A percentile compares a stretch with the other conserved stretches of the same genome.
These are phyloP conservation scores for Sisymbrium irio DNA, from an alignment of 345 rosid species.

Conservation along the genomic window DNA sequence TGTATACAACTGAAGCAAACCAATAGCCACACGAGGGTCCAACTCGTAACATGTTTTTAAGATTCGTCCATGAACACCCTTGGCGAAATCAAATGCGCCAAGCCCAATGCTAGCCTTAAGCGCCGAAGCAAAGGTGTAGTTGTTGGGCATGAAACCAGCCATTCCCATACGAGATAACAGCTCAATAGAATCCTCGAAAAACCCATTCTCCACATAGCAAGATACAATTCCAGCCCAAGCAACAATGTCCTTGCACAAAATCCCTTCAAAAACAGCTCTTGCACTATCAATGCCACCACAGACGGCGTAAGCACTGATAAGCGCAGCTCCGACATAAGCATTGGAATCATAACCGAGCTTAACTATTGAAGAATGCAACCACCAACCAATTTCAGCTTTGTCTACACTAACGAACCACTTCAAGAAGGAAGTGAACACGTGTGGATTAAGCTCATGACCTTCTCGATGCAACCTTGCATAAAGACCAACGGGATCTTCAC, in stretches of 20 bases:
- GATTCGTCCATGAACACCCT: constrained; percentile 62
- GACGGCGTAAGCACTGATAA: constrained; percentile 65
- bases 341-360: constrained; percentile 68
- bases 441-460: constrained; percentile 75
- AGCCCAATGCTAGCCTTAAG: constrained; percentile 75
- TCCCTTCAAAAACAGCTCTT: constrained; percentile 60
- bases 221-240: constrained; percentile 78
- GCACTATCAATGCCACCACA: constrained; percentile 52
- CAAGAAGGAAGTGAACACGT: constrained; percentile 66
- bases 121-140: constrained; percentile 57
- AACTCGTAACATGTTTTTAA: constrained; percentile 56
- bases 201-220: constrained; percentile 68
- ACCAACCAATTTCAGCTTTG: constrained; percentile 43
- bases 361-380: constrained; percentile 58
- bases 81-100: constrained; percentile 45
- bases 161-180: constrained; percentile 56
- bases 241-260: constrained; percentile 66
- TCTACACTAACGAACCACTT: constrained; percentile 57
- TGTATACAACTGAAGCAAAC: constrained; percentile 71
- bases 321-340: constrained; percentile 78
- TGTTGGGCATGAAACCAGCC: constrained; percentile 62
- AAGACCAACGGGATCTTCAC: constrained; percentile 45
- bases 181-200: constrained; percentile 50
- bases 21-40: constrained; percentile 58
- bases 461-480: constrained; percentile 57